phyloP scores from a whole-genome alignment of 768 basidiomycete genomes.

The Boletellus ananiceps region DNA sequence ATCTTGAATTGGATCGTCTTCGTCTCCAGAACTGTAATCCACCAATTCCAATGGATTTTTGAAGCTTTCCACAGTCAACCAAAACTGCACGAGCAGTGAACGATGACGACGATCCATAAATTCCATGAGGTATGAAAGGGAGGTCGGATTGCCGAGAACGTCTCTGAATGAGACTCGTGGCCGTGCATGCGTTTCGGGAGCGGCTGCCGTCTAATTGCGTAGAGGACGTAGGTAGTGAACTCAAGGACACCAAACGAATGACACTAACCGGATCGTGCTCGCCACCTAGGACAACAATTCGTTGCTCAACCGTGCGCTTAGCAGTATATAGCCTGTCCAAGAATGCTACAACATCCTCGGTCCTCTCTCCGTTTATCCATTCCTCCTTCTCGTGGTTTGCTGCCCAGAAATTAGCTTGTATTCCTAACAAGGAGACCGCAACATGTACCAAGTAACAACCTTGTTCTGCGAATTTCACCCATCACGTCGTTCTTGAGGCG shows the following conservation, averaged over 20 bases:
- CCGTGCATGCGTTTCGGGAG: conserved; percentile 41
- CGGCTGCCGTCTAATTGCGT: conserved; percentile 35
- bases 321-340: conserved; percentile 86
- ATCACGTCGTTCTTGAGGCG: conserved; percentile 89
- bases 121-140: conserved; percentile 95
- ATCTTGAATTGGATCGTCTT: conserved; percentile 58
- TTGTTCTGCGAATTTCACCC: conserved; percentile 83
- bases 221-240: background rate
- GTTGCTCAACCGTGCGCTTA: conserved; percentile 79
- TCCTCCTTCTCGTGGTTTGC: conserved; percentile 86
- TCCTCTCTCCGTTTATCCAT: conserved; percentile 82
- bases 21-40: conserved; percentile 56
- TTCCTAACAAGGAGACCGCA: background rate
- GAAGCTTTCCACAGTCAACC: conserved; percentile 96
- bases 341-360: conserved; percentile 82
- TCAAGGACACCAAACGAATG: background rate
- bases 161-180: conserved; percentile 64
- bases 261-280: conserved; percentile 54
- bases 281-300: conserved; percentile 77
- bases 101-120: conserved; percentile 91
- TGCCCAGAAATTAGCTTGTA: conserved; percentile 24
- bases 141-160: conserved; percentile 82
- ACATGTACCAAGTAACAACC: conserved; percentile 59
- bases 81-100: conserved; percentile 89
- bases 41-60: conserved; percentile 91